Conservation (phyloP, 768 basidiomycete genomes). For the Saitozyma sp. region DNA sequence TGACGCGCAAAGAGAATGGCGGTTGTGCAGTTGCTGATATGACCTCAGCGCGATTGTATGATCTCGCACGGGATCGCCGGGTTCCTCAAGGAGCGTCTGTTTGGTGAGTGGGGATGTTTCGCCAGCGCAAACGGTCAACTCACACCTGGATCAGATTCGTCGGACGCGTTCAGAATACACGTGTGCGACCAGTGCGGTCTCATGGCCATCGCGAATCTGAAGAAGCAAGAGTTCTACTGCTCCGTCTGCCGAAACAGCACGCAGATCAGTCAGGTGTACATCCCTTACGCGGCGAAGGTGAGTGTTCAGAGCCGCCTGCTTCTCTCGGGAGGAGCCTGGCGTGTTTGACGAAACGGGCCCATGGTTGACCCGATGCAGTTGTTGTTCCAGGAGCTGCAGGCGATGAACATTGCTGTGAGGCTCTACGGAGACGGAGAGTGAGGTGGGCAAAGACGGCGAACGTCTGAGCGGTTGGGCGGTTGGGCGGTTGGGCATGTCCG, state of each 20-base stretch:
- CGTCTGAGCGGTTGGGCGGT: too few species aligned
- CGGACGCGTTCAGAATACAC: slow-evolving; percentile 52
- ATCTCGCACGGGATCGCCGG: slow-evolving; percentile 98
- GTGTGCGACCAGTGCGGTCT: slow-evolving; percentile 67
- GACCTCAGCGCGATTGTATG: slow-evolving; percentile 86
- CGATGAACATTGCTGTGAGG: slow-evolving; percentile 46
- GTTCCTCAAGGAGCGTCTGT: slow-evolving; percentile 92
- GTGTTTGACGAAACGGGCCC: too few species aligned
- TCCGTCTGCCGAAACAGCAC: slow-evolving; percentile 97
- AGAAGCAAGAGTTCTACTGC: slow-evolving; percentile 99
- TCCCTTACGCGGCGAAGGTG: slow-evolving; percentile 83
- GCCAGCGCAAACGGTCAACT: too few species aligned
- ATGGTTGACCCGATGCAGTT: slow-evolving; percentile 49
- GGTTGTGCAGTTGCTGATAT: neutral
- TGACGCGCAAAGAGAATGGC: neutral
- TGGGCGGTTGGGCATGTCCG: too few species aligned
- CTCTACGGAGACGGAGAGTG: slow-evolving; percentile 45
- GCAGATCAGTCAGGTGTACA: slow-evolving; percentile 70
- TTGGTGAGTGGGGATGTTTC: slow-evolving; percentile 2
- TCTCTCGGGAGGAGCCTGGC: neutral
- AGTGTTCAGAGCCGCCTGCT: neutral
- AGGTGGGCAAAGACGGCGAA: neutral
- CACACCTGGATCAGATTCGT: slow-evolving; percentile 11
- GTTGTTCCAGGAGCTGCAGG: slow-evolving; percentile 73
- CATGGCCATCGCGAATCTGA: slow-evolving; percentile 96